phyloP scores from a whole-genome alignment of 805 yeast genomes.

The Lipomyces orientalis region DNA sequence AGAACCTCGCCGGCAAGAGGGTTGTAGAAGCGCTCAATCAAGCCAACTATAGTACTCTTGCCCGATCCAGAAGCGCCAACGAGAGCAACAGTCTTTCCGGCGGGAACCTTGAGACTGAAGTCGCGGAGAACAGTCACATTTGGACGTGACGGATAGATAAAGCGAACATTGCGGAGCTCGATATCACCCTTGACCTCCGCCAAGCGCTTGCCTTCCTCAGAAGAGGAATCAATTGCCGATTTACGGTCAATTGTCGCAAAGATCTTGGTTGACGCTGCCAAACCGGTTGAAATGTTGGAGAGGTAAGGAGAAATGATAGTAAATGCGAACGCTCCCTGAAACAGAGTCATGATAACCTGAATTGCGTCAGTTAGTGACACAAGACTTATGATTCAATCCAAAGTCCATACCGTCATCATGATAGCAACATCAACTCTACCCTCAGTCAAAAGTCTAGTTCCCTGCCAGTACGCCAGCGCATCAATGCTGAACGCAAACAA shows the following conservation, averaged over 20 bases:
- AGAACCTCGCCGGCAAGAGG: slow-evolving; percentile 55
- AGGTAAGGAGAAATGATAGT: slow-evolving; percentile 52
- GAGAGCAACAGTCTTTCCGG: slow-evolving; percentile 85
- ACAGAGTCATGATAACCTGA: slow-evolving; percentile 30
- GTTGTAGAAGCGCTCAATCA: slow-evolving; percentile 64
- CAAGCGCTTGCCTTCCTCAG: slow-evolving; percentile 38
- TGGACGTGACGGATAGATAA: slow-evolving; percentile 45
- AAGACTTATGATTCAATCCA: background rate
- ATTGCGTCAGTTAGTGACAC: background rate
- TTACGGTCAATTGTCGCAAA: slow-evolving; percentile 53
- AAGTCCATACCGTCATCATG: slow-evolving; percentile 44
- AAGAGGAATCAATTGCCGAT: slow-evolving; percentile 48
- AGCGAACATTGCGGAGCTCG: slow-evolving; percentile 39
- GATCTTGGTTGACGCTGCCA: slow-evolving; percentile 50
- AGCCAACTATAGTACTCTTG: slow-evolving; percentile 54
- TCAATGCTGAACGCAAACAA: slow-evolving; percentile 47
- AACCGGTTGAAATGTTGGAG: slow-evolving; percentile 47
- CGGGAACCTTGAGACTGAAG: slow-evolving; percentile 54
- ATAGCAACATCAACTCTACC: slow-evolving; percentile 46
- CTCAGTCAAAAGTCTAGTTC: slow-evolving; percentile 48
- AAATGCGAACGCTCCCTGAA: slow-evolving; percentile 48
- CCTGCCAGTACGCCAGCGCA: slow-evolving; percentile 53
- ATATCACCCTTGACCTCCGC: slow-evolving; percentile 49
- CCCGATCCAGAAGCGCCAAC: slow-evolving; percentile 84
- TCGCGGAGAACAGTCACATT: slow-evolving; percentile 42